Conservation (phyloP, 352 stramenopile species). For the Thraustochytrium aureum region DNA sequence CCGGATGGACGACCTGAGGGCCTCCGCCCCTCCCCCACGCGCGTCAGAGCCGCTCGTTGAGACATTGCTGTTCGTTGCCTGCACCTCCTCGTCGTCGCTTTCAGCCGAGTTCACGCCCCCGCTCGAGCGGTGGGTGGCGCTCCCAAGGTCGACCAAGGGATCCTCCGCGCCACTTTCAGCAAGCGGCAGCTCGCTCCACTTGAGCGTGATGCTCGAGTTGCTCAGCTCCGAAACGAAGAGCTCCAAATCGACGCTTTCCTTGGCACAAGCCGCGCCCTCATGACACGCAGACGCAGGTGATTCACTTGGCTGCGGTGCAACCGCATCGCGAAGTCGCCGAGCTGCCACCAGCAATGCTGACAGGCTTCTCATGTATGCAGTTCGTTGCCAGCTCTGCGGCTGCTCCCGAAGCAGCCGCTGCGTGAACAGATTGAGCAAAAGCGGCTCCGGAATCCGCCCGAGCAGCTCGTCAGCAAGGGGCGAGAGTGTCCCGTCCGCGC, state of each 20-base stretch:
- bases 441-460: neutral
- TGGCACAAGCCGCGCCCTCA: too few species aligned
- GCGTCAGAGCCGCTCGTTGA: too few species aligned
- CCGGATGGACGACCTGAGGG: too few species aligned
- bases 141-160: neutral
- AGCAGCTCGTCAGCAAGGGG: neutral
- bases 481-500: neutral
- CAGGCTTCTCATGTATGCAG: neutral
- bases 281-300: too few species aligned
- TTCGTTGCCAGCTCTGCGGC: neutral
- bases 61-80: too few species aligned
- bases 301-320: too few species aligned
- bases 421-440: constrained; percentile 20
- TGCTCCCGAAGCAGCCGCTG: constrained; percentile 28
- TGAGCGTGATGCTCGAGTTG: neutral
- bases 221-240: neutral
- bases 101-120: too few species aligned
- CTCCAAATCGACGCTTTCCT: too few species aligned
- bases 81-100: too few species aligned
- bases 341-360: neutral
- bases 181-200: neutral
- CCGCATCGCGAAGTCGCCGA: neutral
- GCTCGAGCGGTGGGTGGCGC: neutral
- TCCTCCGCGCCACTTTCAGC: too few species aligned
- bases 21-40: too few species aligned